Base-by-base conservation (phyloP, 139 green algal species). In the Tetradesmus lagerheimii region DNA sequence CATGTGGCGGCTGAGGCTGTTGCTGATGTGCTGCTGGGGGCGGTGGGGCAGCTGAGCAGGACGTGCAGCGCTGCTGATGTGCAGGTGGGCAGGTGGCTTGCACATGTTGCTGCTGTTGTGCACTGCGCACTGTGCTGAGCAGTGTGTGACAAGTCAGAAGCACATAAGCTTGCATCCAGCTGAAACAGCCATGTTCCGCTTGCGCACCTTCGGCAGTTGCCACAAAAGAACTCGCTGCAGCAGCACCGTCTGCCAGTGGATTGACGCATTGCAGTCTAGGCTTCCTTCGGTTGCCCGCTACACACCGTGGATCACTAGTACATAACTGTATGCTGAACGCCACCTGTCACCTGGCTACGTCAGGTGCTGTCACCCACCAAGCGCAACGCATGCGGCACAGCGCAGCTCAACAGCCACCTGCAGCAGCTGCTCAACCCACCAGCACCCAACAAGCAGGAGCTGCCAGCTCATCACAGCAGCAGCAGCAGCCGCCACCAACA, bases 301-400 rank as follows among this genome's bases (percentile, higher is more conserved):
- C n/a, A n/a, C n/a, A n/a, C n/a, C n/a, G n/a, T n/a, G n/a, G n/a
- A n/a, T n/a, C n/a, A n/a, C n/a, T n/a, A n/a, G n/a, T n/a, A n/a
- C n/a, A 25, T 16, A 47, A 27, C 74, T 45, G 74, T 80, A 8
- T 50, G 8, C 43, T 50, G 4, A 80, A 38, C 3, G n/a, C 6
- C 12, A 25, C 5, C 71, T 79, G 31, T 29, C 67, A 39, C 11
- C 77, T 29, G 15, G 71, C 71, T 91, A 25, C 47, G 94, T n/a
- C 95, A 98, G 93, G 93, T 97, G 57, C 91, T 98, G 43, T 93
- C 92, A 18, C 95, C 96, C 34, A 94, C 96, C 81, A 93, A 93
- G 25, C 92, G 92, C 37, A 93, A 91, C 25, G 31, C 88, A 11
- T 86, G 83, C 9, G 93, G 93, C 41, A 93, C 89, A 1, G 16